phyloP scores from a whole-genome alignment of 2,329 filamentous ascomycete species.

The Lachnellula arida region DNA sequence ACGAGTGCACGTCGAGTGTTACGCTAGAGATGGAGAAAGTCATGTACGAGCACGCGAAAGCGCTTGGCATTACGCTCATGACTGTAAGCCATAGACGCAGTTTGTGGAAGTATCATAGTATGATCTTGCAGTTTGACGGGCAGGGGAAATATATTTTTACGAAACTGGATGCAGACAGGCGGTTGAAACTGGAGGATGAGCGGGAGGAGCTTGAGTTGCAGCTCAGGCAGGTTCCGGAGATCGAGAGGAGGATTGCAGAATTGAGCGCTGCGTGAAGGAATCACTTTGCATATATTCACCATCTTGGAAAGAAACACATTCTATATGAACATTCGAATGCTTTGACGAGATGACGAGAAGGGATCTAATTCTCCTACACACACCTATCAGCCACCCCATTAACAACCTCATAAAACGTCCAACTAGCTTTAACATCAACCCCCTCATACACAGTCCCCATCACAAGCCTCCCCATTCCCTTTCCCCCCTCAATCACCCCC shows the following conservation, averaged over 20 bases:
- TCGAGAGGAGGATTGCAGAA: constrained; percentile 80
- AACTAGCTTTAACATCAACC: neutral
- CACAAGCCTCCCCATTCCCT: neutral
- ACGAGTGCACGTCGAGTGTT: constrained; percentile 95
- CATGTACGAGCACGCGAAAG: constrained; percentile 97
- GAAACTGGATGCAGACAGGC: constrained; percentile 77
- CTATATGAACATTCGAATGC: neutral
- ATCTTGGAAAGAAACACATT: neutral
- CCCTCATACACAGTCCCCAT: neutral
- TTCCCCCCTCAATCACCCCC: neutral
- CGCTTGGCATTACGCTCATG: constrained; percentile 89
- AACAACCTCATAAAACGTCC: constrained; percentile 3
- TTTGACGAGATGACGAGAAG: neutral
- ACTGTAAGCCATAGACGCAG: constrained; percentile 89
- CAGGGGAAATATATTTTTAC: constrained; percentile 91
- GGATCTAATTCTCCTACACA: neutral
- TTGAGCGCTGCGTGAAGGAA: constrained; percentile 48
- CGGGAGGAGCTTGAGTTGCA: constrained; percentile 88
- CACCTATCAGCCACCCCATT: neutral
- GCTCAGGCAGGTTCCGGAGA: constrained; percentile 78
- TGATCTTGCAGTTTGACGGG: constrained; percentile 94
- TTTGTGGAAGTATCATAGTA: constrained; percentile 93
- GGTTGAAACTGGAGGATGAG: constrained; percentile 87
- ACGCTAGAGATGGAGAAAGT: constrained; percentile 89
- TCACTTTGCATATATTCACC: neutral